These are phyloP conservation scores for Erysimum cheiranthoides DNA, from an alignment of 345 rosid genomes.

Conservation along the genomic window DNA sequence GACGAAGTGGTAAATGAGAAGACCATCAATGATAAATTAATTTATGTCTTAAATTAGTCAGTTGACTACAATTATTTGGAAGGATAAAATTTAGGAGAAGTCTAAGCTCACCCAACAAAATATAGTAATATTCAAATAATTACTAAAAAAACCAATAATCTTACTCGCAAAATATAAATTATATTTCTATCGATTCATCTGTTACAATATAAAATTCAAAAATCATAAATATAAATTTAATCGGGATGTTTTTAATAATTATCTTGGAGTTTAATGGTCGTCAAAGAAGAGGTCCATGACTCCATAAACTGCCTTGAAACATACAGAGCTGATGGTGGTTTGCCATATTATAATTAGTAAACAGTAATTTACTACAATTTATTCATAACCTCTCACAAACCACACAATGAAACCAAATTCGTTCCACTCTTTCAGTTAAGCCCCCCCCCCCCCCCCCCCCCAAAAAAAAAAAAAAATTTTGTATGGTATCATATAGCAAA, in stretches of 20 bases:
- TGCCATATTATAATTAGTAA: background rate
- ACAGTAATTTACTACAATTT: background rate
- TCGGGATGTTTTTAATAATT: no score
- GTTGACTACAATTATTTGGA: conserved; percentile 35
- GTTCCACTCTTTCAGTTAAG: background rate
- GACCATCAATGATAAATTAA: conserved; percentile 20
- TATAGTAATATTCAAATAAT: background rate
- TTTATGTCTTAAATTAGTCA: conserved; percentile 21
- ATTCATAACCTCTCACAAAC: background rate
- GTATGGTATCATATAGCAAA: background rate
- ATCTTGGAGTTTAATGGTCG: background rate
- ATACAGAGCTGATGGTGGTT: background rate
- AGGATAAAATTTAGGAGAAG: conserved; percentile 40
- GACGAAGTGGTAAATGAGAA: conserved; percentile 31
- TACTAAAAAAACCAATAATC: conserved; percentile 1
- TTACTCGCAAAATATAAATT: background rate
- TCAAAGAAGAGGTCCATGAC: background rate
- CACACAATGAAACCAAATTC: background rate
- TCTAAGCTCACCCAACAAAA: conserved; percentile 9
- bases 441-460: background rate
- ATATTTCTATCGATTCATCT: background rate
- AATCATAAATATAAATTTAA: background rate
- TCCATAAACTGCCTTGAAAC: background rate
- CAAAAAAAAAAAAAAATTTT: background rate
- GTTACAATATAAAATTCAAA: background rate